phyloP scores from a whole-genome alignment of 2,329 filamentous ascomycete genomes.

The Aureobasidium pullulans region DNA sequence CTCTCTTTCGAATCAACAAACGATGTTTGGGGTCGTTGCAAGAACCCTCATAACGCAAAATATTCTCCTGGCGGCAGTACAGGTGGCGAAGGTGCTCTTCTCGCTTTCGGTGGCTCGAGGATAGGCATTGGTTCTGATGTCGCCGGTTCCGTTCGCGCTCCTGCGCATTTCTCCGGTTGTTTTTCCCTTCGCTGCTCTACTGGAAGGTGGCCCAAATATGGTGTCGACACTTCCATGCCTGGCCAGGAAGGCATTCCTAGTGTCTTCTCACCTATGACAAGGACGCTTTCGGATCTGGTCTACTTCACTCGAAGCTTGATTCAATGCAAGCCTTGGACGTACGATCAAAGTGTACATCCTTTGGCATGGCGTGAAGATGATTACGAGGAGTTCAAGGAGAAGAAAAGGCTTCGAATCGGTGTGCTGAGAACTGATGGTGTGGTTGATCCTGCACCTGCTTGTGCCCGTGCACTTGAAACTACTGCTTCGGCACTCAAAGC shows the following conservation, averaged over 20 bases:
- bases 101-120: conserved; percentile 72
- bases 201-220: conserved; percentile 81
- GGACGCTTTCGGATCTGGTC: conserved; percentile 71
- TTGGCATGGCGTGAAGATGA: conserved; percentile 66
- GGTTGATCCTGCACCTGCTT: conserved; percentile 79
- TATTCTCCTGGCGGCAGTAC: conserved; percentile 88
- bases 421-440: conserved; percentile 66
- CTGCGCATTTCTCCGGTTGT: conserved; percentile 83
- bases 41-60: conserved; percentile 73
- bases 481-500: conserved; percentile 60
- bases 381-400: conserved; percentile 55
- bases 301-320: conserved; percentile 79
- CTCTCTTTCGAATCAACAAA: conserved; percentile 78
- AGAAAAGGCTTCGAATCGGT: conserved; percentile 62
- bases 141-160: conserved; percentile 77
- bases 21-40: conserved; percentile 72
- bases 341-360: conserved; percentile 79
- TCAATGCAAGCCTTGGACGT: conserved; percentile 78
- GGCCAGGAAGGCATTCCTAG: conserved; percentile 85
- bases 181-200: conserved; percentile 83
- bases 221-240: conserved; percentile 79
- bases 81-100: conserved; percentile 72
- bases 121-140: conserved; percentile 91
- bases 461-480: conserved; percentile 64
- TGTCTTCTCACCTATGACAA: conserved; percentile 87